Conservation (phyloP, 805 yeast genomes). For the Clavispora asparagi region DNA sequence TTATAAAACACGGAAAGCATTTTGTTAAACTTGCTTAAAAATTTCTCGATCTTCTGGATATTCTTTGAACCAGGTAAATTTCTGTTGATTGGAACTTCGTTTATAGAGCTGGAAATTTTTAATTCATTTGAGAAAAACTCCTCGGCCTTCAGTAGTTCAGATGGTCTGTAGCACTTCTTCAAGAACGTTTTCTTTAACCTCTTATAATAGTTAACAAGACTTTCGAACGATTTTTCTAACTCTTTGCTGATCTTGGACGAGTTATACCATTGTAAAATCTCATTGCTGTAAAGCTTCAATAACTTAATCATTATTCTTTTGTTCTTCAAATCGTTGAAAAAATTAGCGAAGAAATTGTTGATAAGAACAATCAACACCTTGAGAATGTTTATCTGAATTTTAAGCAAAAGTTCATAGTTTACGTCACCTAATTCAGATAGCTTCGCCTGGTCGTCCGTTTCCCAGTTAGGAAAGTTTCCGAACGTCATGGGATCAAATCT, state of each 20-base stretch:
- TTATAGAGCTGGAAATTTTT: slow-evolving; percentile 34
- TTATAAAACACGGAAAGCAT: slow-evolving; percentile 53
- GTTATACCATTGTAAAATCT: slow-evolving; percentile 47
- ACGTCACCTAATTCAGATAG: slow-evolving; percentile 42
- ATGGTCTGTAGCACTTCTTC: slow-evolving; percentile 65
- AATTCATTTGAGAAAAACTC: slow-evolving; percentile 35
- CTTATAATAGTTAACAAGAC: slow-evolving; percentile 47
- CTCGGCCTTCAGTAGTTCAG: slow-evolving; percentile 36
- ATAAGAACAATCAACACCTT: slow-evolving; percentile 72
- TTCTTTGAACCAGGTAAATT: slow-evolving; percentile 42
- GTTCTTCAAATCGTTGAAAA: slow-evolving; percentile 60
- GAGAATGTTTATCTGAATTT: slow-evolving; percentile 75
- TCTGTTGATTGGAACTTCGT: slow-evolving; percentile 44
- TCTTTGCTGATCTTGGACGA: slow-evolving; percentile 33
- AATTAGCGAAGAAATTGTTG: slow-evolving; percentile 68
- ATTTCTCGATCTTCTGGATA: slow-evolving; percentile 49
- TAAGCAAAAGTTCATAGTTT: slow-evolving; percentile 64
- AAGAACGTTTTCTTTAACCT: slow-evolving; percentile 65
- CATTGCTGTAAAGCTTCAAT: slow-evolving; percentile 63
- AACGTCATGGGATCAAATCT: slow-evolving; percentile 9
- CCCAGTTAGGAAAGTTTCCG: slow-evolving; percentile 57
- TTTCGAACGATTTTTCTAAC: slow-evolving; percentile 33
- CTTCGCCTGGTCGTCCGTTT: slow-evolving; percentile 29
- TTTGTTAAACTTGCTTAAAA: slow-evolving; percentile 60
- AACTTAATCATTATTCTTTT: slow-evolving; percentile 59